Evolutionary conservation across 345 rosid genomes (phyloP).

Genomic region (Moricandia arvensis): DNA sequence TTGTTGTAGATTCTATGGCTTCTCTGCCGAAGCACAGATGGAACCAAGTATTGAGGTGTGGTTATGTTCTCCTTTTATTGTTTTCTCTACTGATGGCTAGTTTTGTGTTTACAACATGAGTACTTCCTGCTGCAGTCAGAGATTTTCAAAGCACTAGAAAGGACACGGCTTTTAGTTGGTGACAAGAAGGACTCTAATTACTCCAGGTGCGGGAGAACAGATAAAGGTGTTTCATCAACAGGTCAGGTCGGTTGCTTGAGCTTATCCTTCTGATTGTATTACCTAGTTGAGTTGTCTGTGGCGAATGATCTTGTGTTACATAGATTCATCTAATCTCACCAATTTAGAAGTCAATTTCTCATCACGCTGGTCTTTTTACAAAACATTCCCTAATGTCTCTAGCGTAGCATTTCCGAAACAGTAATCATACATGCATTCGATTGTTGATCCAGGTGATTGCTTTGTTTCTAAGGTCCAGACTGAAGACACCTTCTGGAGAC

Average conservation of each 20-base stretch:
- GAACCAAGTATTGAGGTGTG: conserved; percentile 87
- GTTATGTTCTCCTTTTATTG: neutral
- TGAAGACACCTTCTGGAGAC: conserved; percentile 41
- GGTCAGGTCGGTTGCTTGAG: conserved; percentile 59
- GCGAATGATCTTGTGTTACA: neutral
- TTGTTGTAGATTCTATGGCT: conserved; percentile 77
- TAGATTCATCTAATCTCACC: neutral
- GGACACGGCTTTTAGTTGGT: conserved; percentile 75
- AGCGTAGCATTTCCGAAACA: too few species aligned
- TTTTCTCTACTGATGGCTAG: neutral
- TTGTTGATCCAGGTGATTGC: conserved; percentile 77
- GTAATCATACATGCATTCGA: conserved; percentile 1
- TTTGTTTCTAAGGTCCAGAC: conserved; percentile 67
- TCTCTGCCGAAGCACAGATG: conserved; percentile 88
- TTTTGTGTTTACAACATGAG: neutral
- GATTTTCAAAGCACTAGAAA: conserved; percentile 79
- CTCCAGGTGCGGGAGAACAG: conserved; percentile 96
- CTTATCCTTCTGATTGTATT: neutral
- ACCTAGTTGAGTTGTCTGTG: neutral
- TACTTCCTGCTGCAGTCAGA: conserved; percentile 61
- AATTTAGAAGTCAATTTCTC: neutral
- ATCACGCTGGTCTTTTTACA: neutral
- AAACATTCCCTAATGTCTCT: conserved; percentile 5
- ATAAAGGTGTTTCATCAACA: conserved; percentile 90
- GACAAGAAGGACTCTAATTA: conserved; percentile 70